Conservation (phyloP, 352 stramenopile genomes). For the Phytophthora lateralis region DNA sequence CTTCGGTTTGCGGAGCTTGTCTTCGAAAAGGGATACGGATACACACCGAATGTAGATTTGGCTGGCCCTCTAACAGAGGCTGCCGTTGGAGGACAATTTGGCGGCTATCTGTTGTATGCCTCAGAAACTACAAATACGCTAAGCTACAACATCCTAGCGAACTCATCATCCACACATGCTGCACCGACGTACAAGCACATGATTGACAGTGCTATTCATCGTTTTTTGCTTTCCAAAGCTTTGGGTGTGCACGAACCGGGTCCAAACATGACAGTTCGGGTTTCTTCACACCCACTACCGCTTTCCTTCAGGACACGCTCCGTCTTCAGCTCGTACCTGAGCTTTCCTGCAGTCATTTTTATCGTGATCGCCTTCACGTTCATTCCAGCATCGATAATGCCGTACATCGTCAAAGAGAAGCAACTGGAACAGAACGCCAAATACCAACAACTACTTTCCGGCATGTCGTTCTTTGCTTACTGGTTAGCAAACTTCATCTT, state of each 20-base stretch:
- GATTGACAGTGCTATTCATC: slow-evolving; percentile 64
- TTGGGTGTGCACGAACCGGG: not conserved
- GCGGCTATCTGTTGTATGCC: slow-evolving; percentile 55
- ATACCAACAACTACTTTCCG: slow-evolving; percentile 96
- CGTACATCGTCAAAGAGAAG: slow-evolving; percentile 97
- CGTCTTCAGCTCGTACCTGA: slow-evolving; percentile 66
- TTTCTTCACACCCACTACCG: slow-evolving; percentile 64
- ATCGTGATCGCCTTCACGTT: slow-evolving; percentile 94
- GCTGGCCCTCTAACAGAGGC: slow-evolving; percentile 1
- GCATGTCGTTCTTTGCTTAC: slow-evolving; percentile 93
- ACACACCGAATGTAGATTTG: slow-evolving; percentile 13
- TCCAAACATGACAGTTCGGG: slow-evolving; percentile 39
- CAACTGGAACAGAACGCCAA: slow-evolving; percentile 93
- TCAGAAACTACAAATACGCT: slow-evolving; percentile 42
- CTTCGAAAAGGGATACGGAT: slow-evolving; percentile 54
- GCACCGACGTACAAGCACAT: slow-evolving; percentile 63
- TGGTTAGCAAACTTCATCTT: slow-evolving; percentile 97
- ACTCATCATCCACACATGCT: slow-evolving; percentile 53
- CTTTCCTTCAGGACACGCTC: slow-evolving; percentile 59
- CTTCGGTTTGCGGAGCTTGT: slow-evolving; percentile 60
- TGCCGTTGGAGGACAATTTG: slow-evolving; percentile 51
- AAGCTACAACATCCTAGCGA: slow-evolving; percentile 69
- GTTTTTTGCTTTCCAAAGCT: slow-evolving; percentile 40
- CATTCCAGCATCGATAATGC: slow-evolving; percentile 91
- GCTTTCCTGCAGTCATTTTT: slow-evolving; percentile 83